Evolutionary conservation across 495 filamentous ascomycete genomes (phyloP).

Genomic region (Zalerion maritima): DNA sequence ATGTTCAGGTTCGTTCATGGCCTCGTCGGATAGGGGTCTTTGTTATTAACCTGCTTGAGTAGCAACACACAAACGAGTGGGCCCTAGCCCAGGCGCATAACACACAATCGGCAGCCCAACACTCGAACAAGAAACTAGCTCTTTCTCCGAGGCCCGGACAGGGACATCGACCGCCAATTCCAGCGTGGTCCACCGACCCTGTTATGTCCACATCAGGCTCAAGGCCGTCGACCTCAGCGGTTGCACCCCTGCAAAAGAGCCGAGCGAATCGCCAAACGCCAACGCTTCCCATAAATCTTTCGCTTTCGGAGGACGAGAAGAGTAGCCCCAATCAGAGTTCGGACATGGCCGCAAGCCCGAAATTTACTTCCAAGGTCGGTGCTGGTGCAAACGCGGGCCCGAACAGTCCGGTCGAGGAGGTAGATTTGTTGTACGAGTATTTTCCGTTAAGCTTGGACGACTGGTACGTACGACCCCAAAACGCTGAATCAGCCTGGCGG

Average conservation of each 20-base stretch:
- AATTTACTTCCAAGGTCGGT: slow-evolving; percentile 23
- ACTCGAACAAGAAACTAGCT: slow-evolving; percentile 21
- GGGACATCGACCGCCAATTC: slow-evolving; percentile 20
- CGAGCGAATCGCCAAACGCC: slow-evolving; percentile 8
- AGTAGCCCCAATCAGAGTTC: slow-evolving; percentile 30
- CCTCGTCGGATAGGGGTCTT: too few relatives aligned
- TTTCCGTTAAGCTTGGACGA: slow-evolving; percentile 81
- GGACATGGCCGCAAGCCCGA: slow-evolving; percentile 25
- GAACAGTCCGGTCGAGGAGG: slow-evolving; percentile 51
- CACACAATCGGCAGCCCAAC: too few relatives aligned
- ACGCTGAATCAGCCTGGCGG: too few relatives aligned
- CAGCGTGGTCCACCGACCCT: slow-evolving; percentile 18
- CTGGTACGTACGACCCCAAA: slow-evolving; percentile 40
- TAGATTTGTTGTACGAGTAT: slow-evolving; percentile 79
- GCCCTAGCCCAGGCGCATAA: too few relatives aligned
- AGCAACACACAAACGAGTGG: too few relatives aligned
- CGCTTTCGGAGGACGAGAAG: slow-evolving; percentile 60
- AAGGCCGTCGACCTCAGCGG: slow-evolving; percentile 2
- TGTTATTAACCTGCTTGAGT: too few relatives aligned
- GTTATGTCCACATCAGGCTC: too few relatives aligned
- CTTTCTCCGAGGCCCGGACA: slow-evolving; percentile 20
- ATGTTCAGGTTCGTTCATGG: too few relatives aligned
- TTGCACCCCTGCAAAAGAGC: slow-evolving; percentile 5
- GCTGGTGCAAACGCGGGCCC: slow-evolving; percentile 15
- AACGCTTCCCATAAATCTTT: slow-evolving; percentile 52